Evolutionary conservation across 805 yeast species (phyloP), one percentile per base, ranked within the genome.

Genomic region (Yarrowia yakushimensis): DNA sequence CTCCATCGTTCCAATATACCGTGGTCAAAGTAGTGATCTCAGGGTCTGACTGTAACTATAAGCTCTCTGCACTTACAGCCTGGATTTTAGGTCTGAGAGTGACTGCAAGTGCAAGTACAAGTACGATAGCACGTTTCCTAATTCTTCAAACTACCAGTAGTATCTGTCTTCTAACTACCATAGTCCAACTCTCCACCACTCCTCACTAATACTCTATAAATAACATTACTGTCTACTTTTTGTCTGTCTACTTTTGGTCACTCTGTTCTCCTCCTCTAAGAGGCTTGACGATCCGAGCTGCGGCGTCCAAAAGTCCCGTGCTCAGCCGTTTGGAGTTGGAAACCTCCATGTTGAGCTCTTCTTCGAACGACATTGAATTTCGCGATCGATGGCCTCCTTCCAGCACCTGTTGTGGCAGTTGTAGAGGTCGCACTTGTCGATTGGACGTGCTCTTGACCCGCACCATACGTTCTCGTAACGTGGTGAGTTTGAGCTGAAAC

Each of bases 341-440:
- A 9, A 52, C 59, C 33, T 52, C 59, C 59, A 52, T 52, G 7
- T 34, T 52, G 18, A 52, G 17, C 43, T 52, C 59, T 13, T 52
- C 59, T 17, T 52, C 59, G 18, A 52, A 52, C 8, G 59, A 52
- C n/a, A 52, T 23, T 7, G 59, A 52, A 25, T 36, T 17, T 4
- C 42, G 22, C 25, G n/a, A 31, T 11, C 45, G 30, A 4, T 23
- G 45, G 13, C 23, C 30, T 6, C 30, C 41, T 15, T 34, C 57
- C 20, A 48, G 59, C 13, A 52, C 43, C 59, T 52, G 59, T 13
- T 52, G 59, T 1, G 59, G 59, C 15, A 52, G 59, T 13, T 52
- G 59, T 4, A 52, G 25, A 2, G 59, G 59, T 12, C 59, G 31
- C 13, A 52, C 42, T 23, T 52, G 59, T 17, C 59, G 2, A 10